A percentile compares a stretch with the other conserved stretches of the same genome.
These are phyloP conservation scores for Ceratobasidium sp. DNA, from an alignment of 1,284 basidiomycete genomes.

Conservation along the genomic window DNA sequence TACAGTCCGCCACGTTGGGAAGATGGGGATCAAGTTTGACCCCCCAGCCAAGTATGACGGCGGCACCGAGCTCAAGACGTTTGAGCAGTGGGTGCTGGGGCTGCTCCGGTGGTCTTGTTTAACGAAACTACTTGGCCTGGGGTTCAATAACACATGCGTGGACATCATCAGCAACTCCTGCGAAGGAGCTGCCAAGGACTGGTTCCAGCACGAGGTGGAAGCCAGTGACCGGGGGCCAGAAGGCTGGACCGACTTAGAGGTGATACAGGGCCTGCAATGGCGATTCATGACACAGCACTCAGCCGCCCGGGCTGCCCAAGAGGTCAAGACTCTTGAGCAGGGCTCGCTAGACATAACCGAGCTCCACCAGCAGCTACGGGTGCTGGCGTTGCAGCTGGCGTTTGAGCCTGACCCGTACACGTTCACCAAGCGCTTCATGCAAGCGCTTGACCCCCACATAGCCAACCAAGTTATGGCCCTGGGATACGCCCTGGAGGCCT, in stretches of 20 bases:
- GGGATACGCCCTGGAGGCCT: neutral
- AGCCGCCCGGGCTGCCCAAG: slow-evolving; percentile 1
- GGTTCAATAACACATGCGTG: neutral
- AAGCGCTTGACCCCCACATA: neutral
- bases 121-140: neutral
- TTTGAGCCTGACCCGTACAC: neutral
- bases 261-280: slow-evolving; percentile 19
- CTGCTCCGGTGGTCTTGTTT: slow-evolving; percentile 9
- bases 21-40: neutral
- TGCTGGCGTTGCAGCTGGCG: neutral
- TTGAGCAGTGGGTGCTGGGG: neutral
- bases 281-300: neutral
- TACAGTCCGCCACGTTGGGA: neutral
- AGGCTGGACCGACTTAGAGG: neutral
- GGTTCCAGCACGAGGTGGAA: slow-evolving; percentile 7
- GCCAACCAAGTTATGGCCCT: neutral
- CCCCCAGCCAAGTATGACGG: neutral
- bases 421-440: neutral
- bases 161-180: neutral
- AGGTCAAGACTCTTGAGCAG: neutral
- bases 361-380: slow-evolving; percentile 1
- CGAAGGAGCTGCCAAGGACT: neutral
- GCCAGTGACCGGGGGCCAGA: neutral
- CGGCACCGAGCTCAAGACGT: neutral
- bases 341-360: neutral